phyloP scores from a whole-genome alignment of 441 rosid genomes.

The Flueggea neowawraea region DNA sequence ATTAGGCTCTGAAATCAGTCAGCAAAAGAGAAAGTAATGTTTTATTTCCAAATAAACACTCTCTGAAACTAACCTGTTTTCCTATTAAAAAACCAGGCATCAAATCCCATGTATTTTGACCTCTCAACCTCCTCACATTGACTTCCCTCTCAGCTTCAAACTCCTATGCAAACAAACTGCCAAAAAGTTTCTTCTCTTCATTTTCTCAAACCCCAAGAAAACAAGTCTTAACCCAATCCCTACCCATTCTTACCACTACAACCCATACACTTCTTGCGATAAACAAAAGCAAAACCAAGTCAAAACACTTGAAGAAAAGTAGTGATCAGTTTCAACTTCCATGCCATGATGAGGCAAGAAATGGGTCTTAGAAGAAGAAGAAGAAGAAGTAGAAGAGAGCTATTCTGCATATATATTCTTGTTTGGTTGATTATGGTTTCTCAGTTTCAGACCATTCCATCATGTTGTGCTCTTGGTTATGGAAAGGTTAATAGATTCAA shows the following conservation, averaged over 20 bases:
- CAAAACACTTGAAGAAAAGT: background rate
- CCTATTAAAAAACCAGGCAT: slow-evolving; percentile 23
- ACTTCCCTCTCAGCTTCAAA: slow-evolving; percentile 28
- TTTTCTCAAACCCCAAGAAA: background rate
- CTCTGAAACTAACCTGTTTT: slow-evolving; percentile 1
- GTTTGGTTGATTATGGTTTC: slow-evolving; percentile 26
- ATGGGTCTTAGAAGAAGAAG: slow-evolving; percentile 2
- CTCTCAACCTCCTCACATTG: slow-evolving; percentile 19
- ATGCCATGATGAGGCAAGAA: slow-evolving; percentile 21
- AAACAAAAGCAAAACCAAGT: background rate
- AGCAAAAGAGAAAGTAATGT: slow-evolving; percentile 8
- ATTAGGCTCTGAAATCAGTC: slow-evolving; percentile 28
- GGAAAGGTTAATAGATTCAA: slow-evolving; percentile 21
- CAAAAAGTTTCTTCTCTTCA: slow-evolving; percentile 9
- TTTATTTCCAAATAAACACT: slow-evolving; percentile 17
- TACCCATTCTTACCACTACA: too few species aligned
- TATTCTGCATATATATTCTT: slow-evolving; percentile 24
- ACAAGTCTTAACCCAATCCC: background rate
- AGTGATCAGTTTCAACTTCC: background rate
- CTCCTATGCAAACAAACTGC: slow-evolving; percentile 21
- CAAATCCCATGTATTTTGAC: slow-evolving; percentile 45
- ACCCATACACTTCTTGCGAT: background rate
- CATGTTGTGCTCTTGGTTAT: slow-evolving; percentile 20
- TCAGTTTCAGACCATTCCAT: slow-evolving; percentile 15
- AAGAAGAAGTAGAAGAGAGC: slow-evolving; percentile 18